Conservation (phyloP, 129 eudicot genomes). For the Lactuca sativa region DNA sequence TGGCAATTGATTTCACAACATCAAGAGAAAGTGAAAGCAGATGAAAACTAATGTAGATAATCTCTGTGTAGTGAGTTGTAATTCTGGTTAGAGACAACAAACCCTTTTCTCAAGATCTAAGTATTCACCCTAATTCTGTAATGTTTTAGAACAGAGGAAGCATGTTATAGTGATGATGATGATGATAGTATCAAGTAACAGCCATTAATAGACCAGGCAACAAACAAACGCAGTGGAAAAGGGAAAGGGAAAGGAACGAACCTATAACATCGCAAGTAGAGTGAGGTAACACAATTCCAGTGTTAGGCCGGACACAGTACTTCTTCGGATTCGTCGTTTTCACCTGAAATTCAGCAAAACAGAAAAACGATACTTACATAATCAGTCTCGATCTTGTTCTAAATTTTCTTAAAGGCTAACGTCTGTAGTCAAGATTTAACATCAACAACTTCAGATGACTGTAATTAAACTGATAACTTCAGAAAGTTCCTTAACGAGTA, state of each 20-base stretch:
- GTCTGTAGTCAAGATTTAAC: not conserved
- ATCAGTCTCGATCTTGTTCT: not conserved
- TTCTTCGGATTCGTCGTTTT: slow-evolving; percentile 53
- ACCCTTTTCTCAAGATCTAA: not conserved
- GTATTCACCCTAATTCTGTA: not conserved
- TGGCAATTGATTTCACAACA: too few species aligned
- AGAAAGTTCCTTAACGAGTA: not conserved
- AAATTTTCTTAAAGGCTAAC: not conserved
- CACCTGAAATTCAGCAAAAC: slow-evolving; percentile 29
- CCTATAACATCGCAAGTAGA: slow-evolving; percentile 67
- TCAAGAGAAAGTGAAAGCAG: not conserved
- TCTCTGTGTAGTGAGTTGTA: too few species aligned
- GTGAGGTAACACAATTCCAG: slow-evolving; percentile 50
- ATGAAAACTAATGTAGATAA: not conserved
- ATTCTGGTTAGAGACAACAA: not conserved
- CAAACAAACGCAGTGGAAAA: not conserved
- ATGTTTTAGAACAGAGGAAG: too few species aligned
- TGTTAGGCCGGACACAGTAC: slow-evolving; percentile 49
- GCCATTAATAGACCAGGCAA: not conserved
- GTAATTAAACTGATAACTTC: not conserved
- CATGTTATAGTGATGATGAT: too few species aligned
- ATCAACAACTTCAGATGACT: not conserved
- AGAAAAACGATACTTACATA: not conserved
- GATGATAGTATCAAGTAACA: not conserved
- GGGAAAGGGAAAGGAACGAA: not conserved